A percentile compares a stretch with the other conserved stretches of the same genome.
Conservation (phyloP, 768 basidiomycete species). For the Hericium rajendrae region DNA sequence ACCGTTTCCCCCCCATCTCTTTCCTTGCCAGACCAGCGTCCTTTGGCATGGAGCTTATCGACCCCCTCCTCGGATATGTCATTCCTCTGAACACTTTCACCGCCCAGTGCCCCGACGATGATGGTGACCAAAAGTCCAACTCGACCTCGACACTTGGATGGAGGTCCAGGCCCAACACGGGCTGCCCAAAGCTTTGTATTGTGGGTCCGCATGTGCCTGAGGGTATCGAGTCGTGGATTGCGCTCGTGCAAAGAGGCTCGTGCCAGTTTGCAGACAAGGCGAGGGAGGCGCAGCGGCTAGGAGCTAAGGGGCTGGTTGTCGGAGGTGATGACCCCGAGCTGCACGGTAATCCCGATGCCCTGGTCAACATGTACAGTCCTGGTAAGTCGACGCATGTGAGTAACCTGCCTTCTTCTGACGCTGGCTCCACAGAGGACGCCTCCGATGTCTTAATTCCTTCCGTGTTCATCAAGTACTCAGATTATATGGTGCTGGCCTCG, state of each 20-base stretch:
- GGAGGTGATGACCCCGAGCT: conserved; percentile 68
- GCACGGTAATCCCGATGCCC: conserved; percentile 59
- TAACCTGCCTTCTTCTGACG: not conserved
- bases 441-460: conserved; percentile 78
- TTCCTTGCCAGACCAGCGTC: conserved; percentile 67
- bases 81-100: conserved; percentile 29
- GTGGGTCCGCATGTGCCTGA: conserved; percentile 46
- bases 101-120: conserved; percentile 29
- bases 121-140: not conserved
- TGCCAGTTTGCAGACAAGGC: conserved; percentile 91
- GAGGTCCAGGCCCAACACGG: conserved; percentile 31
- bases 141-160: conserved; percentile 17
- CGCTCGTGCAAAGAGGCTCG: conserved; percentile 78
- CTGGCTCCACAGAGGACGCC: conserved; percentile 53
- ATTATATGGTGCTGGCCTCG: conserved; percentile 61
- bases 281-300: conserved; percentile 39
- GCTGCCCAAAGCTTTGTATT: conserved; percentile 62
- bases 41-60: conserved; percentile 65
- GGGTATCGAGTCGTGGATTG: conserved; percentile 73
- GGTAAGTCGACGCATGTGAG: conserved; percentile 34
- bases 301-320: conserved; percentile 85
- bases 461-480: conserved; percentile 80
- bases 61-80: conserved; percentile 31
- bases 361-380: conserved; percentile 90
- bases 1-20: conserved; percentile 58